Conservation (phyloP, 2,329 filamentous ascomycete genomes). For the Ceratocystis cubensis region DNA sequence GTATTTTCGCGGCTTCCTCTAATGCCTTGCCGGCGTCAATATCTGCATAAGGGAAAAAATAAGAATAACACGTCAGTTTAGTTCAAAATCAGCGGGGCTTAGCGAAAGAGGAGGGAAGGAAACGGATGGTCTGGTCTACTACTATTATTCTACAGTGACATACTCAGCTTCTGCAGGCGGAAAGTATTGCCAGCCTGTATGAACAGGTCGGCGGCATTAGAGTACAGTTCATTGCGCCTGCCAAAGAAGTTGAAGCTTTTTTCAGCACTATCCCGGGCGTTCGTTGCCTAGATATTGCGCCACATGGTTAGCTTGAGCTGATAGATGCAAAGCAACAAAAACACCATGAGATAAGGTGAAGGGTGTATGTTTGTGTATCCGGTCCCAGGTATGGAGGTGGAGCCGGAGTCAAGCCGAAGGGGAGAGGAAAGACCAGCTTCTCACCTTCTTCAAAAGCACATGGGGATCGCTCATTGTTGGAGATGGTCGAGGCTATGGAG, state of each 20-base stretch:
- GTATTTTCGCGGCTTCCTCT: constrained; percentile 72
- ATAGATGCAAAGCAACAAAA: background rate
- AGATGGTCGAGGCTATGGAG: background rate
- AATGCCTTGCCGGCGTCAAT: constrained; percentile 79
- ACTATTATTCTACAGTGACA: constrained; percentile 24
- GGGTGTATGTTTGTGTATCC: too few species aligned
- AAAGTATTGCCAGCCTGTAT: constrained; percentile 85
- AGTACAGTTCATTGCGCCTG: constrained; percentile 74
- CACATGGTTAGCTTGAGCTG: background rate
- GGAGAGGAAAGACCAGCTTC: constrained; percentile 10
- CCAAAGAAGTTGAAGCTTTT: constrained; percentile 85
- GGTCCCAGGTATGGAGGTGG: too few species aligned
- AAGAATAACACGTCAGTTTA: constrained; percentile 4
- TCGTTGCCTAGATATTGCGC: constrained; percentile 58
- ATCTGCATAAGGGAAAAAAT: constrained; percentile 36
- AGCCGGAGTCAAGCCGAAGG: too few species aligned
- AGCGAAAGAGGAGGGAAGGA: background rate
- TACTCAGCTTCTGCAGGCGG: constrained; percentile 73
- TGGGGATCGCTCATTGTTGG: constrained; percentile 45
- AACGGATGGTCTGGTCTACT: constrained; percentile 5
- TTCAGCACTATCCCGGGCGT: constrained; percentile 58
- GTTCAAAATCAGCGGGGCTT: too few species aligned
- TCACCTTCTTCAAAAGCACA: constrained; percentile 65
- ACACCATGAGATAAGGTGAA: background rate
- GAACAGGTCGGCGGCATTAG: constrained; percentile 78